phyloP scores from a whole-genome alignment of 768 basidiomycete species.

The Termitomyces sp. region DNA sequence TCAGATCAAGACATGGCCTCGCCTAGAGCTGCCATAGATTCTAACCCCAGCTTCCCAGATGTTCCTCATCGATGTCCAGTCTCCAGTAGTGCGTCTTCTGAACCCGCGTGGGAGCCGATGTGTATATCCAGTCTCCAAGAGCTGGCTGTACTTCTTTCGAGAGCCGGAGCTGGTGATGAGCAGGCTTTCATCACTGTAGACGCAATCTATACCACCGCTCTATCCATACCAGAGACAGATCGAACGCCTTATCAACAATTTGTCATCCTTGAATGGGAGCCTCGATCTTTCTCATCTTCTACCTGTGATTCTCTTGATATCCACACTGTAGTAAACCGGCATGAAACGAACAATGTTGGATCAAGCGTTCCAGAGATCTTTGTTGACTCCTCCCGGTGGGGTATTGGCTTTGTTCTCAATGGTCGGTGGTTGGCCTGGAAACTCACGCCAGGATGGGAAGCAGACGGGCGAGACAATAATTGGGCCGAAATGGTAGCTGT shows the following conservation, averaged over 20 bases:
- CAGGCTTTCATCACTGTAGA: not conserved
- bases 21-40: not conserved
- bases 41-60: not conserved
- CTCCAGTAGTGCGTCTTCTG: not conserved
- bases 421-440: conserved; percentile 34
- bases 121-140: not conserved
- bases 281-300: not conserved
- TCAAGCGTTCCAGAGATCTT: conserved; percentile 19
- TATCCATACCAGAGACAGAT: not conserved
- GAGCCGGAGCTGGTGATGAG: not conserved
- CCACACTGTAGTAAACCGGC: too few species aligned
- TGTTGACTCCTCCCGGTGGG: conserved; percentile 36
- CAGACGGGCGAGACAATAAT: conserved; percentile 25
- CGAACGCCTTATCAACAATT: not conserved
- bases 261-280: not conserved
- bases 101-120: not conserved
- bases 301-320: not conserved
- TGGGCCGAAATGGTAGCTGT: conserved; percentile 43
- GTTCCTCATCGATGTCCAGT: not conserved
- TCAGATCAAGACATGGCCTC: not conserved
- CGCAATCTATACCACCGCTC: not conserved
- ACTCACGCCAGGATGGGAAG: conserved; percentile 23
- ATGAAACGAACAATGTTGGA: not conserved
- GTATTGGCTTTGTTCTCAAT: conserved; percentile 32
- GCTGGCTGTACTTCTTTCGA: not conserved